Conservation (phyloP, 2,329 filamentous ascomycete species). For the Xylaria sp. region DNA sequence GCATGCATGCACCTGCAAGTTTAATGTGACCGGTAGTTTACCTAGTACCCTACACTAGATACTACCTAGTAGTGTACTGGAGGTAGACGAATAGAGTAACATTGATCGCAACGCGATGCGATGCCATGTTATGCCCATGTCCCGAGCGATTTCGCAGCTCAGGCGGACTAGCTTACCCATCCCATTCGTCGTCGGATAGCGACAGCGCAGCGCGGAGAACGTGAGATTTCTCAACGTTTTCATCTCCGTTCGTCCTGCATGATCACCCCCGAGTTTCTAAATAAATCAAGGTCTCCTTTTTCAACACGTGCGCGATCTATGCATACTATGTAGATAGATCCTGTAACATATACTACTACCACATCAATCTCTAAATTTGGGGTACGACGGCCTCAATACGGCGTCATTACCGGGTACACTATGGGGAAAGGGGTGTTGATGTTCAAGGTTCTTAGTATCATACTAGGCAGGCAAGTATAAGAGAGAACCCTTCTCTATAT, state of each 20-base stretch:
- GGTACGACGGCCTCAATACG: constrained; percentile 5
- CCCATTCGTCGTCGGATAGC: constrained; percentile 20
- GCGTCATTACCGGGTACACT: constrained; percentile 13
- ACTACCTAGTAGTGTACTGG: background rate
- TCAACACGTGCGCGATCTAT: background rate
- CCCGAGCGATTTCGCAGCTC: constrained; percentile 3
- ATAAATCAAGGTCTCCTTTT: background rate
- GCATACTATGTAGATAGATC: background rate
- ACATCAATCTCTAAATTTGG: constrained; percentile 11
- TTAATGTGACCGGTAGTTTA: background rate
- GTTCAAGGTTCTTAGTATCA: background rate
- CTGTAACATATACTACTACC: background rate
- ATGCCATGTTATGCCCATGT: constrained; percentile 24
- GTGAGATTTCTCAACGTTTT: background rate
- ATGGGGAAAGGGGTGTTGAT: background rate
- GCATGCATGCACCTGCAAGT: constrained; percentile 3
- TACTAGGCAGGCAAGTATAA: background rate
- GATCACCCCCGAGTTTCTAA: constrained; percentile 1
- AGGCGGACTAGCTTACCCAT: background rate
- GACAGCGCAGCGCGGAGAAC: constrained; percentile 26
- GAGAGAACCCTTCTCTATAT: constrained; percentile 17
- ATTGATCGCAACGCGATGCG: constrained; percentile 22
- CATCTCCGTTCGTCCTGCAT: constrained; percentile 4
- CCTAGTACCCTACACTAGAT: background rate
- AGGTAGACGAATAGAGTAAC: background rate